phyloP scores from a whole-genome alignment of 495 filamentous ascomycete genomes.

The Penicillium diatomitis region DNA sequence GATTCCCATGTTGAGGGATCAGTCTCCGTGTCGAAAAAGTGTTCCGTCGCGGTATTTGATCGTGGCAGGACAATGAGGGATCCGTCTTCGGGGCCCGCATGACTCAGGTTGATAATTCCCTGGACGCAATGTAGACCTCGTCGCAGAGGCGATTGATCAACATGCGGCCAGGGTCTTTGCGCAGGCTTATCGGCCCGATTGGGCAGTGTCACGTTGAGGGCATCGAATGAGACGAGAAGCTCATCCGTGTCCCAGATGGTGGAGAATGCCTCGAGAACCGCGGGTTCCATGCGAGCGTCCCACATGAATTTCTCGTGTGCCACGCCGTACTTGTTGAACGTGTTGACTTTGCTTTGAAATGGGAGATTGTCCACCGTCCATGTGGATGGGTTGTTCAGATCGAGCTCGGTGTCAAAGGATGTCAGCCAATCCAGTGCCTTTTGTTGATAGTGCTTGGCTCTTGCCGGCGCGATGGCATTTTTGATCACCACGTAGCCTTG shows the following conservation, averaged over 20 bases:
- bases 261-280: conserved; percentile 24
- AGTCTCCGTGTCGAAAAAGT: conserved; percentile 27
- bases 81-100: conserved; percentile 27
- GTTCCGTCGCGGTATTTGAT: conserved; percentile 21
- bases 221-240: conserved; percentile 17
- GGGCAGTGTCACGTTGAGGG: conserved; percentile 12
- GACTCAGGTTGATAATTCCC: conserved; percentile 33
- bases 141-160: conserved; percentile 17
- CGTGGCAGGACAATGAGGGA: conserved; percentile 22
- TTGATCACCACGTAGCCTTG: conserved; percentile 25
- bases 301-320: conserved; percentile 40
- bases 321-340: conserved; percentile 22
- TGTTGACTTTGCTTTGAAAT: conserved; percentile 19
- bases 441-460: conserved; percentile 18
- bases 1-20: conserved; percentile 17
- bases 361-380: conserved; percentile 25
- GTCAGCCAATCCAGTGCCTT: conserved; percentile 19
- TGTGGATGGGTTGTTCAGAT: conserved; percentile 21
- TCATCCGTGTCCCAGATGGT: conserved; percentile 15
- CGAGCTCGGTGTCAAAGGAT: conserved; percentile 15
- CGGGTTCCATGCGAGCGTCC: conserved; percentile 32
- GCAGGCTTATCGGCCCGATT: conserved; percentile 9
- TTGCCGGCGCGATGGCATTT: conserved; percentile 13
- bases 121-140: conserved; percentile 30
- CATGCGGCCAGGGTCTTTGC: conserved; percentile 15